These are phyloP conservation scores for Porcisia deanei DNA, from an alignment of 208 protist species.

Conservation along the genomic window DNA sequence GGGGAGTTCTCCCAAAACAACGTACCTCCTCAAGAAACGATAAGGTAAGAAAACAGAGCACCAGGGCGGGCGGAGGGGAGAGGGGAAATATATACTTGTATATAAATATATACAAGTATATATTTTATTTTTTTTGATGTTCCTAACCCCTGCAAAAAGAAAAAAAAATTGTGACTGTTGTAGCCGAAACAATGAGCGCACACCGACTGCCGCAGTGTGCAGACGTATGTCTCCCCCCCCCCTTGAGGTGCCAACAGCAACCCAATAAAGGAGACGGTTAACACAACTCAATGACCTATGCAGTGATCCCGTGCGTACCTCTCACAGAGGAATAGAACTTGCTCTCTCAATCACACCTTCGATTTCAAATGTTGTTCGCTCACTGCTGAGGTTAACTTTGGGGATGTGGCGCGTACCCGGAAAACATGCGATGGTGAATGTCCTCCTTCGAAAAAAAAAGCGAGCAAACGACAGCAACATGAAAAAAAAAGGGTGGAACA, in stretches of 20 bases:
- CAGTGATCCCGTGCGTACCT: not conserved
- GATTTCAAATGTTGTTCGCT: not conserved
- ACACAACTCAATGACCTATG: not conserved
- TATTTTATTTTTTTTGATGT: no score
- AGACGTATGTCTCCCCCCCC: not conserved
- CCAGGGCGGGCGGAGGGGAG: no score
- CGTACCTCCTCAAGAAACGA: not conserved
- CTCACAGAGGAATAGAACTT: not conserved
- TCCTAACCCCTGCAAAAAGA: no score
- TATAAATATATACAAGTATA: no score
- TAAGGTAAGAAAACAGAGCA: slow-evolving; percentile 11
- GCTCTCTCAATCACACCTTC: not conserved
- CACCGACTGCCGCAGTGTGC: not conserved
- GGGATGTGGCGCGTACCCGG: not conserved
- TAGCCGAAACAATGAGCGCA: not conserved
- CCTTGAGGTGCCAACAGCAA: not conserved
- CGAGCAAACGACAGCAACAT: not conserved
- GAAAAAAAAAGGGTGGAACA: not conserved
- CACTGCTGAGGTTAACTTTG: not conserved
- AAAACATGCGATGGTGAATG: no score
- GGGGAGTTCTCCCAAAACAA: not conserved
- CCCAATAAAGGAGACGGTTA: not conserved
- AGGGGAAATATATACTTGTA: no score
- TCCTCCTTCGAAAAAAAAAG: not conserved
- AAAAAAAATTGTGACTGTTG: no score